phyloP scores from a whole-genome alignment of 2,329 filamentous ascomycete genomes.

The Aureobasidium leucospermi region DNA sequence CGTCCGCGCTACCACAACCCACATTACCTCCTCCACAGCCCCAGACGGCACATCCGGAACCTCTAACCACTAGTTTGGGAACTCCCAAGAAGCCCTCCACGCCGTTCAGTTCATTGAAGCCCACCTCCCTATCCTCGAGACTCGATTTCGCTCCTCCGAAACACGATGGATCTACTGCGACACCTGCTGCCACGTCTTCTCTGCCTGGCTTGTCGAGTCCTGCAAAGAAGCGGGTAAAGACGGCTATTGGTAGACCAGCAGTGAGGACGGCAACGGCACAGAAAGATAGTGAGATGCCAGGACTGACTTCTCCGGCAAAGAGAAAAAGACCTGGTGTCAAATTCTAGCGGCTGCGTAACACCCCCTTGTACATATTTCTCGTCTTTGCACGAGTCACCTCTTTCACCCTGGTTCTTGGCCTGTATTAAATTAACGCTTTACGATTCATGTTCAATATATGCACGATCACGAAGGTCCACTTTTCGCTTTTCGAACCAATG shows the following conservation, averaged over 20 bases:
- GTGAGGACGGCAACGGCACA: constrained; percentile 1
- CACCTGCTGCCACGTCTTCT: background rate
- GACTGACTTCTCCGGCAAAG: constrained; percentile 14
- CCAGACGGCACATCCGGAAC: background rate
- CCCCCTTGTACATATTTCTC: constrained; percentile 1
- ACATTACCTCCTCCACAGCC: background rate
- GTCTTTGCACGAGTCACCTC: background rate
- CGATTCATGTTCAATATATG: constrained; percentile 5
- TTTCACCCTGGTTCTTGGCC: background rate
- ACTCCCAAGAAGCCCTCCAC: constrained; percentile 18
- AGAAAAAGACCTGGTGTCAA: constrained; percentile 10
- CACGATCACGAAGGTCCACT: background rate
- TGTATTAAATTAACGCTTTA: background rate
- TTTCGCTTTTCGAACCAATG: background rate
- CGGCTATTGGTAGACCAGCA: background rate
- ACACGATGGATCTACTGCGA: background rate
- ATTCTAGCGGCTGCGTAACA: background rate
- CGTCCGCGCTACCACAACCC: background rate
- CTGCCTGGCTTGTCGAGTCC: constrained; percentile 16
- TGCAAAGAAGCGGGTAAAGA: constrained; percentile 29
- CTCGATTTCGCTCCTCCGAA: constrained; percentile 7
- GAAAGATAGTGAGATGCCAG: constrained; percentile 4
- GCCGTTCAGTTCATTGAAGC: background rate
- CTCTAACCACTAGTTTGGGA: background rate
- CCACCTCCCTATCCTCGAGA: background rate